A percentile compares a stretch with the other conserved stretches of the same genome.
Conservation (phyloP, 305 asterid genomes). For the Petunia hybrid region DNA sequence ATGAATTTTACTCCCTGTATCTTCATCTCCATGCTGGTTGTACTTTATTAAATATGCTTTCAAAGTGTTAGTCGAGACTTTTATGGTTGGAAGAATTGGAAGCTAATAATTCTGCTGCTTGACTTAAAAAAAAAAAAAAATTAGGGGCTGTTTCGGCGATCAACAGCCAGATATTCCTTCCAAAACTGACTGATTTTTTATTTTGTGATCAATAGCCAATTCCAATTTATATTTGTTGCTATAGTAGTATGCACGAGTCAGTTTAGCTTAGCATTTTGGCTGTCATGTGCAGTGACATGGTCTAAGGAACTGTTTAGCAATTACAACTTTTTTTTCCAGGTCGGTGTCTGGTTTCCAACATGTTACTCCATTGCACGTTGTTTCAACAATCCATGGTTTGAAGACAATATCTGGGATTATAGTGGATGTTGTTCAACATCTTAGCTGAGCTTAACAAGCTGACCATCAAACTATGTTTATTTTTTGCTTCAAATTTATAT, state of each 20-base stretch:
- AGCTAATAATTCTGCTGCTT: neutral
- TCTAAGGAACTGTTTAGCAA: neutral
- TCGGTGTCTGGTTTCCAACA: conserved; percentile 5
- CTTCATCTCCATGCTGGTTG: neutral
- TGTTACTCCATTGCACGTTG: neutral
- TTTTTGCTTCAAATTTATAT: neutral
- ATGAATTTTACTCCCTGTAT: neutral
- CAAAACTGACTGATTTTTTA: neutral
- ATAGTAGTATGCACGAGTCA: neutral
- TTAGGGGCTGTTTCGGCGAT: conserved; percentile 10
- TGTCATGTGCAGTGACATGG: neutral
- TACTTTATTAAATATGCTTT: neutral
- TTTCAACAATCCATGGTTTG: conserved; percentile 1
- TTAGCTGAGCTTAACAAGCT: neutral
- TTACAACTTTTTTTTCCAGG: neutral
- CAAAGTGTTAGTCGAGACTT: neutral
- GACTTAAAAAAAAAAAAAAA: neutral
- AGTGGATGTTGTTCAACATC: neutral
- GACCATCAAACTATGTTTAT: neutral
- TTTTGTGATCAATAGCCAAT: neutral
- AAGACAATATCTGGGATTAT: neutral
- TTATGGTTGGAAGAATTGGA: neutral
- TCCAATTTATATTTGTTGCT: conserved; percentile 12
- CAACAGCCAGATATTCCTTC: neutral
- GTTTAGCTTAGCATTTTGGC: neutral